These are phyloP conservation scores for Singerocomus rubriflavus DNA, from an alignment of 1,284 basidiomycete species.

Conservation along the genomic window DNA sequence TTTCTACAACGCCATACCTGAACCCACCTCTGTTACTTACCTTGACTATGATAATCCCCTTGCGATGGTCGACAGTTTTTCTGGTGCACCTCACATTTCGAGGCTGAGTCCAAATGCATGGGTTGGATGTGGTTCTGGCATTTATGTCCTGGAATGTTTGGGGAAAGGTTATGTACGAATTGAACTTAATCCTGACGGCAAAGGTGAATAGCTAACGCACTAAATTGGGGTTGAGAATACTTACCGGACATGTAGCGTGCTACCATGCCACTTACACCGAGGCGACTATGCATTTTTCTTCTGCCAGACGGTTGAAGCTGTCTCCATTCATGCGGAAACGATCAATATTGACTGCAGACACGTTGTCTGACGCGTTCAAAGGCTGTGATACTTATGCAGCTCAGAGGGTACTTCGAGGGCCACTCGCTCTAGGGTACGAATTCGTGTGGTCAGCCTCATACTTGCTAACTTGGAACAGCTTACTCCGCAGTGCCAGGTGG, in stretches of 20 bases:
- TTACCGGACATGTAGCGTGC: slow-evolving; percentile 25
- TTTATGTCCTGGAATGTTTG: slow-evolving; percentile 79
- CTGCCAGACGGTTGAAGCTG: slow-evolving; percentile 44
- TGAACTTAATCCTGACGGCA: slow-evolving; percentile 42
- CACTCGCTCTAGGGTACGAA: slow-evolving; percentile 45
- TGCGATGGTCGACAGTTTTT: slow-evolving; percentile 50
- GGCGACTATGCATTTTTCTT: slow-evolving; percentile 44
- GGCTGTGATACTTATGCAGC: slow-evolving; percentile 68
- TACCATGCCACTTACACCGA: slow-evolving; percentile 56
- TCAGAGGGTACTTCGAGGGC: slow-evolving; percentile 51
- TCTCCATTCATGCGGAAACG: slow-evolving; percentile 57
- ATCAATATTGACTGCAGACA: slow-evolving; percentile 50
- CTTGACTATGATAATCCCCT: slow-evolving; percentile 83
- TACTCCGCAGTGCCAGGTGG: slow-evolving; percentile 73
- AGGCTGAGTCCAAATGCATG: slow-evolving; percentile 59
- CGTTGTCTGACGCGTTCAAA: slow-evolving; percentile 55
- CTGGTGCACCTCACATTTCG: slow-evolving; percentile 52
- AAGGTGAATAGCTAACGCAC: slow-evolving; percentile 26
- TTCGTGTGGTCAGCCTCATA: neutral
- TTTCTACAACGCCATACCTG: slow-evolving; percentile 41
- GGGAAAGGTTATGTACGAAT: slow-evolving; percentile 75
- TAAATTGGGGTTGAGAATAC: neutral
- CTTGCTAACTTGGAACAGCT: slow-evolving; percentile 38
- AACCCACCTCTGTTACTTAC: slow-evolving; percentile 70
- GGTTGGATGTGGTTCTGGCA: slow-evolving; percentile 78